A percentile compares a stretch with the other conserved stretches of the same genome.
phyloP scores from a whole-genome alignment of 2,329 filamentous ascomycete species.

The Blumeria graminis region DNA sequence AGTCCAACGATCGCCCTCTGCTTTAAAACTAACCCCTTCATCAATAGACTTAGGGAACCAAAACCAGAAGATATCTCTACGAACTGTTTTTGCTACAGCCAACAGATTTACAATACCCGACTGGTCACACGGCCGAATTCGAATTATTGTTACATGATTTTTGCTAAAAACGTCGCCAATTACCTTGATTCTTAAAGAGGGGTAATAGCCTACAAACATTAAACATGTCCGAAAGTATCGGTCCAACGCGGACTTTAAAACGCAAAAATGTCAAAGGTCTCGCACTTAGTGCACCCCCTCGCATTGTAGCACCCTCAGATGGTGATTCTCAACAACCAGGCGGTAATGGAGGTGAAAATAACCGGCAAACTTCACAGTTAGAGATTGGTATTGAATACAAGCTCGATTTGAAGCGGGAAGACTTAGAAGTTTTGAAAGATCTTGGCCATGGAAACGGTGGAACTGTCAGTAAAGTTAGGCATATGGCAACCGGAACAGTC shows the following conservation, averaged over 20 bases:
- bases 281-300: conserved; percentile 56
- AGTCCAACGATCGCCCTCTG: background rate
- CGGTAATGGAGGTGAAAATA: conserved; percentile 30
- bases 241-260: conserved; percentile 67
- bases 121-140: too few species aligned
- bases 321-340: conserved; percentile 40
- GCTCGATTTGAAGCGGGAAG: conserved; percentile 72
- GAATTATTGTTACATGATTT: background rate
- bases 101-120: too few species aligned
- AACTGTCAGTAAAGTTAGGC: conserved; percentile 93
- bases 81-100: too few species aligned
- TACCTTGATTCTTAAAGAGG: background rate
- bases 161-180: background rate
- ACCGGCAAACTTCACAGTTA: conserved; percentile 39
- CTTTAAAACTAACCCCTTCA: background rate
- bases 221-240: conserved; percentile 30
- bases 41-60: background rate
- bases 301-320: conserved; percentile 46
- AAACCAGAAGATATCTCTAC: too few species aligned
- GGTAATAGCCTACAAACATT: background rate
- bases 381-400: conserved; percentile 98
- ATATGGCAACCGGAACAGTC: conserved; percentile 78
- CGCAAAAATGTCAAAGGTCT: conserved; percentile 97
- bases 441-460: conserved; percentile 90
- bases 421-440: conserved; percentile 81